Percentiles rank a stretch among this genome's conserved stretches.
These are phyloP conservation scores for Dalbergia cochinchinensis DNA, from an alignment of 306 rosid genomes.

Conservation along the genomic window DNA sequence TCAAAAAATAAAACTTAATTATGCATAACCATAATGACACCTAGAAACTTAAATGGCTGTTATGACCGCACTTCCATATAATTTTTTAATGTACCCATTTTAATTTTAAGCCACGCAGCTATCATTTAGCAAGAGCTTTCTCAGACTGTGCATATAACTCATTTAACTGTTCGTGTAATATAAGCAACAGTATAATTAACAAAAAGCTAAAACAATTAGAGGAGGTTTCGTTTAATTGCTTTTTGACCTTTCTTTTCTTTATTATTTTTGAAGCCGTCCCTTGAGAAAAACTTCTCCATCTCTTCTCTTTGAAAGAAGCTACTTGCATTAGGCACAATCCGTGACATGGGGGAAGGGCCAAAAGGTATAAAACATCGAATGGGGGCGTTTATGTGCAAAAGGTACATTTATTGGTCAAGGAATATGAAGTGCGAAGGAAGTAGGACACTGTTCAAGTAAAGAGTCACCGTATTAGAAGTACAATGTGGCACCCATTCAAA, in stretches of 20 bases:
- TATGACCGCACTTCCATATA: neutral
- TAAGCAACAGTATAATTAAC: neutral
- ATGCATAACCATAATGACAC: too few species aligned
- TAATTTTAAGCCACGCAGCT: neutral
- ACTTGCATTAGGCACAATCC: conserved; percentile 15
- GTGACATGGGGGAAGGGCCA: conserved; percentile 35
- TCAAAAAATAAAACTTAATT: too few species aligned
- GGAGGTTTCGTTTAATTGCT: conserved; percentile 1
- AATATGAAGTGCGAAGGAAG: conserved; percentile 38
- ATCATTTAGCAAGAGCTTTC: neutral
- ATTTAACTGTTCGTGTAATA: neutral
- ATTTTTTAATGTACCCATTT: neutral
- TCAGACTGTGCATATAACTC: neutral
- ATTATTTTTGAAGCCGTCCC: conserved; percentile 26
- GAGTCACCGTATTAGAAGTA: neutral
- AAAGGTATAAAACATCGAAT: conserved; percentile 23
- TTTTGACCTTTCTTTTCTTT: neutral
- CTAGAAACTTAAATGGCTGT: too few species aligned
- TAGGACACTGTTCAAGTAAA: conserved; percentile 19
- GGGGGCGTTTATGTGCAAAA: neutral
- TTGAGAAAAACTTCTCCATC: neutral
- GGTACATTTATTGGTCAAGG: conserved; percentile 14
- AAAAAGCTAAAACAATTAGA: neutral
- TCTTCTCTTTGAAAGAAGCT: conserved; percentile 18
- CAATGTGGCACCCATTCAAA: conserved; percentile 2